Base-by-base conservation (phyloP, 257 asterid species). In the Primulina tabacum region DNA sequence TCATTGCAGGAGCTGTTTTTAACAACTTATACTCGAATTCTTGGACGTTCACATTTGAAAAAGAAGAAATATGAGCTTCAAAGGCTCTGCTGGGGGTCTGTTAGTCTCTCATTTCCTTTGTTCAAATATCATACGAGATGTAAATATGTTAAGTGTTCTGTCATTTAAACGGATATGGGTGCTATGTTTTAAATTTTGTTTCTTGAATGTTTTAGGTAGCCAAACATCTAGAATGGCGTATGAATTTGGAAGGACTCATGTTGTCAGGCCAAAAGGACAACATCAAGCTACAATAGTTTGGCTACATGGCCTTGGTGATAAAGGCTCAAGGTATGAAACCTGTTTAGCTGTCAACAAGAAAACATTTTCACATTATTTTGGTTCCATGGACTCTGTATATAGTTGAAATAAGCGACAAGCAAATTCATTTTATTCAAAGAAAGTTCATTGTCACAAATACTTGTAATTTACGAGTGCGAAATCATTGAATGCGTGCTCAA, bases 221-320 rank as follows among this genome's bases (percentile, higher is more conserved):
- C 82, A 81, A 65, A 26, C 78, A 61, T 78, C 78, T 60, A 71
- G 79, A 71, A 81, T 73, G 65, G 58, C 88, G 38, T 78, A 76
- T 53, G 92, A 84, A 77, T 89, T 86, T 67, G 96, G 96, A 77
- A 83, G 96, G 77, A 89, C 97, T 81, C 83, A 88, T 80, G 97
- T 89, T 17, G 95, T 90, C 68, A 80, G 86, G 85, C 95, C 97
- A 30, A 88, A 76, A 85, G 96, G 97, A 73, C 84, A 65, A 73
- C 97, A 90, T 69, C 88, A 83, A 76, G 97, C 97, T 40, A 90
- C 97, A 3, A 84, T 88, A 33, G 89, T 90, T 77, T 90, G 97
- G 97, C 82, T 90, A 43, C 97, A 90, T 71, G 97, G 89, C 64
- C 83, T 88, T 61, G 96, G 97, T 66, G 96, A 88, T 80, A 87